A percentile compares a stretch with the other conserved stretches of the same genome.
phyloP scores from a whole-genome alignment of 2,329 filamentous ascomycete genomes.

The Neonectria sp. region DNA sequence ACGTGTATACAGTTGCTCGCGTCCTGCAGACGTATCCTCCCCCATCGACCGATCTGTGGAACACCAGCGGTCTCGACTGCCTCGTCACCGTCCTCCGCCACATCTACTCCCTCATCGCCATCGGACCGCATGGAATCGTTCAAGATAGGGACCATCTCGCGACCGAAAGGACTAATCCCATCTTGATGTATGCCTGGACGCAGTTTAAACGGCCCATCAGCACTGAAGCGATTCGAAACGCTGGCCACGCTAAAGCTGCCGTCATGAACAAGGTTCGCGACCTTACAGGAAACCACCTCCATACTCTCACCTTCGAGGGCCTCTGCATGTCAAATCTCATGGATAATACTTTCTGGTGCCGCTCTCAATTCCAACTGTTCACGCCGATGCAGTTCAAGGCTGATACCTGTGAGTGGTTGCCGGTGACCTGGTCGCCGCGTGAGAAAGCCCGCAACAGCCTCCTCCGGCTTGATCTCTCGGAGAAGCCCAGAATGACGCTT shows the following conservation, averaged over 20 bases:
- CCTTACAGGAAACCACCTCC: background rate
- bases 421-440: background rate
- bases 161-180: background rate
- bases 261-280: background rate
- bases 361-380: background rate
- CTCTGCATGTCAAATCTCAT: background rate
- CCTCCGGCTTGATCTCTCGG: background rate
- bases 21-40: background rate
- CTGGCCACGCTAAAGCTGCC: background rate
- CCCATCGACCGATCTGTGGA: background rate
- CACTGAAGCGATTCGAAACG: background rate
- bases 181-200: background rate
- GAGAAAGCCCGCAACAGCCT: background rate
- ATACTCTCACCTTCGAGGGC: background rate
- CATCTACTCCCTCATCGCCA: background rate
- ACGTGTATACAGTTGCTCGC: background rate
- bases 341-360: background rate
- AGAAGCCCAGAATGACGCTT: background rate
- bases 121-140: background rate
- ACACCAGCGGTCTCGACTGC: background rate
- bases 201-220: background rate
- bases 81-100: background rate
- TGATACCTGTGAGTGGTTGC: background rate
- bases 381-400: background rate
- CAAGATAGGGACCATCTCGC: background rate